Conservation (phyloP, 73 alveolate genomes). For the Paramecium sexaurelia region DNA sequence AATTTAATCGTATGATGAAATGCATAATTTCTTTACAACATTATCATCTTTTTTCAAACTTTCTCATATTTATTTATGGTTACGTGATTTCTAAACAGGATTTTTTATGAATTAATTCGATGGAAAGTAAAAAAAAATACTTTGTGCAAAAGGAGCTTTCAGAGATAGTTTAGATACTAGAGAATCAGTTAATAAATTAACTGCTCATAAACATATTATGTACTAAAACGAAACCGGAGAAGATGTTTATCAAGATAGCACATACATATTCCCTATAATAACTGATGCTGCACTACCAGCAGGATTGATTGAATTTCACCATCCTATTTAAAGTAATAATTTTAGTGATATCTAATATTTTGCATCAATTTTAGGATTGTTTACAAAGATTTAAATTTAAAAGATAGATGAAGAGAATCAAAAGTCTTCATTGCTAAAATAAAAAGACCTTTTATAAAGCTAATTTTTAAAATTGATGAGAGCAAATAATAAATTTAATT, state of each 20-base stretch:
- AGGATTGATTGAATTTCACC: conserved; percentile 29
- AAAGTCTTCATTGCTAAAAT: not conserved
- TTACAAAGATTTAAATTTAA: not conserved
- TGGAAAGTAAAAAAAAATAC: conserved; percentile 6
- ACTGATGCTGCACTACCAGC: conserved; percentile 34
- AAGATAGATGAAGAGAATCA: not conserved
- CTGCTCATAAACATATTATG: conserved; percentile 46
- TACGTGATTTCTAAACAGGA: conserved; percentile 48
- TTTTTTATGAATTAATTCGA: not conserved
- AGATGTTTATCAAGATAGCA: conserved; percentile 17
- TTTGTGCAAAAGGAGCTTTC: conserved; percentile 29
- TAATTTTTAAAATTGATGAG: not conserved
- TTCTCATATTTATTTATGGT: not conserved
- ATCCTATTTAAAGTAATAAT: conserved; percentile 30
- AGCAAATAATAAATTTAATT: not conserved
- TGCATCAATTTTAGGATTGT: conserved; percentile 45
- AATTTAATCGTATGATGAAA: not conserved
- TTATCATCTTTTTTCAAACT: not conserved
- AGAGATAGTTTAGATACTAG: conserved; percentile 36
- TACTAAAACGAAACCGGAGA: conserved; percentile 35
- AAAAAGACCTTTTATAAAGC: not conserved
- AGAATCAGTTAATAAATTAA: not conserved
- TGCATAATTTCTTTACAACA: not conserved
- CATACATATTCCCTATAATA: conserved; percentile 4
- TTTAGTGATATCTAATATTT: conserved; percentile 35